Percentiles rank a stretch among this genome's conserved stretches.
These are phyloP conservation scores for Solanum chiquidenum DNA, from an alignment of 257 asterid genomes.

Conservation along the genomic window DNA sequence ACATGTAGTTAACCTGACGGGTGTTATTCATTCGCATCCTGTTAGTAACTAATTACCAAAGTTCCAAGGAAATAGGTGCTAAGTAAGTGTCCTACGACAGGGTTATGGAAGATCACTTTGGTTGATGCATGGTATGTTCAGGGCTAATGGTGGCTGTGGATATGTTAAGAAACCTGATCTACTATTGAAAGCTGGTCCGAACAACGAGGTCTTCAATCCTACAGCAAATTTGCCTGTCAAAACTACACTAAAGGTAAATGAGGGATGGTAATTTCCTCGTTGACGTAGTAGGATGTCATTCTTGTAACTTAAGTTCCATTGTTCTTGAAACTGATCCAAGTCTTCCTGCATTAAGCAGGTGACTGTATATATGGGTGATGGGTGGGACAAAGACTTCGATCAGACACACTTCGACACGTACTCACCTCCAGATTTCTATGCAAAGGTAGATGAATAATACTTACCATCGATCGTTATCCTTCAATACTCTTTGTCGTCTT, in stretches of 20 bases:
- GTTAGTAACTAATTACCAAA: neutral
- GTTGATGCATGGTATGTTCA: slow-evolving; percentile 95
- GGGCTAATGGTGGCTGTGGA: slow-evolving; percentile 87
- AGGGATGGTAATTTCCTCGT: neutral
- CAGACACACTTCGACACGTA: slow-evolving; percentile 68
- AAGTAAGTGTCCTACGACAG: slow-evolving; percentile 24
- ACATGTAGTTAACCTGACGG: neutral
- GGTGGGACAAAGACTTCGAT: slow-evolving; percentile 74
- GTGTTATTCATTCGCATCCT: neutral
- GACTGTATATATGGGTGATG: slow-evolving; percentile 84
- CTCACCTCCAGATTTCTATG: slow-evolving; percentile 93
- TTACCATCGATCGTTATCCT: neutral
- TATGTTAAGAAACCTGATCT: slow-evolving; percentile 74
- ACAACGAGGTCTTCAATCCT: slow-evolving; percentile 56
- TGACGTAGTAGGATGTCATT: neutral
- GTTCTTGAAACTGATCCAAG: neutral
- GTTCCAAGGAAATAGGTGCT: neutral
- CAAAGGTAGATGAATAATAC: slow-evolving; percentile 42
- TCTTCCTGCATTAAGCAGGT: slow-evolving; percentile 38
- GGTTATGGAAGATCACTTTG: slow-evolving; percentile 94
- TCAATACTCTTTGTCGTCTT: neutral
- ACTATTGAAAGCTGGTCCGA: slow-evolving; percentile 39
- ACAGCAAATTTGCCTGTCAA: slow-evolving; percentile 38
- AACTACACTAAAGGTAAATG: slow-evolving; percentile 63
- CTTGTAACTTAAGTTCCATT: neutral